These are phyloP conservation scores for Shiraia sp. DNA, from an alignment of 2,329 filamentous ascomycete genomes.

Conservation along the genomic window DNA sequence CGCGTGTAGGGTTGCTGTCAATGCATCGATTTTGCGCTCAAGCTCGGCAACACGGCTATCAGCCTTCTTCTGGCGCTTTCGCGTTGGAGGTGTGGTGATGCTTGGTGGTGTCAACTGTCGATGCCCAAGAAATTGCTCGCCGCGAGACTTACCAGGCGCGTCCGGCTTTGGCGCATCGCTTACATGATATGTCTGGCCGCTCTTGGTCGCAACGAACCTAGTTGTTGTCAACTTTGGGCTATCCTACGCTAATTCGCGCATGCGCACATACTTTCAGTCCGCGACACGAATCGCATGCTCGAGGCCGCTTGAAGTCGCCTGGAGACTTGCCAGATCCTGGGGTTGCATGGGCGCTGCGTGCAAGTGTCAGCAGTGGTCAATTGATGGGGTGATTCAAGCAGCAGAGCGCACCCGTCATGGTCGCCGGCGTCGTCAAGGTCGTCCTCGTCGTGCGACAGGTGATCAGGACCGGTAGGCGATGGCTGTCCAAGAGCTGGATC, in stretches of 20 bases:
- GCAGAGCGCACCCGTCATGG: slow-evolving; percentile 27
- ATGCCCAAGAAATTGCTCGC: too few relatives aligned
- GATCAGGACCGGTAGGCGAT: slow-evolving; percentile 26
- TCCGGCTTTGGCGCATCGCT: slow-evolving; percentile 78
- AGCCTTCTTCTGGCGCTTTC: slow-evolving; percentile 89
- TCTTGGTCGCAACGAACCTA: slow-evolving; percentile 82
- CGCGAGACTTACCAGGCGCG: too few relatives aligned
- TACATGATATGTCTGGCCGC: slow-evolving; percentile 61
- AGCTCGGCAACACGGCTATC: slow-evolving; percentile 87
- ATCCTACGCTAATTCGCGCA: background rate
- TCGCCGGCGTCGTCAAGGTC: slow-evolving; percentile 34
- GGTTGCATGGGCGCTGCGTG: slow-evolving; percentile 24
- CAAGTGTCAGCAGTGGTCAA: slow-evolving; percentile 6
- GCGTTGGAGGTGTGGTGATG: slow-evolving; percentile 65
- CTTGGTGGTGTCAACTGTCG: too few relatives aligned
- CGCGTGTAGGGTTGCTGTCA: slow-evolving; percentile 78
- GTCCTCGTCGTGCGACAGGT: slow-evolving; percentile 31
- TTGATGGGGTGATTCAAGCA: background rate
- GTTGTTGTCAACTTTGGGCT: slow-evolving; percentile 6
- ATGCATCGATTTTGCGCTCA: slow-evolving; percentile 87
- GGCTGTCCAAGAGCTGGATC: slow-evolving; percentile 41
- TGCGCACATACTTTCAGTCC: slow-evolving; percentile 41
- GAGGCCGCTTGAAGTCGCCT: slow-evolving; percentile 50
- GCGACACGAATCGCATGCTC: slow-evolving; percentile 54
- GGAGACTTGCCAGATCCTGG: slow-evolving; percentile 38